Base-by-base conservation (phyloP, 441 rosid species). In the Sinapis alba region DNA sequence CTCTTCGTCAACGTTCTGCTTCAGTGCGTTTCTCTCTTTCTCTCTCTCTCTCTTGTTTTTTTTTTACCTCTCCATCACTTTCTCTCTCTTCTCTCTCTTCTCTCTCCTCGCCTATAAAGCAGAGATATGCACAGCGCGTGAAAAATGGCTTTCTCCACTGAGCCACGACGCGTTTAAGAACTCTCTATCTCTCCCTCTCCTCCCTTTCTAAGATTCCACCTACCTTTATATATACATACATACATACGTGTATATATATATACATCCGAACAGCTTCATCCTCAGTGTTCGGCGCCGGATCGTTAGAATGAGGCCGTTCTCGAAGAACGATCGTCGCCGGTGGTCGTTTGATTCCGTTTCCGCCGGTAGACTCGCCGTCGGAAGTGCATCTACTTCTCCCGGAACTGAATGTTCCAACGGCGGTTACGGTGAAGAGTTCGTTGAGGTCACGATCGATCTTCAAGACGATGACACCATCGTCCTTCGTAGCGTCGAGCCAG, bases 321-420 rank as follows among this genome's bases (percentile, higher is more conserved):
- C 88, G 0, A 85, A 61, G 61, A 89, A 92, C 74, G 94, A 84
- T 63, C 92, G 99, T 41, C 93, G 99, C 65, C 92, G 99, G 0
- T 94, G 97, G 97, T 89, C 89, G 20, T 88, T 97, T 3, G 97
- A 88, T 62, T 68, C 88, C 4, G 83, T 92, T 57, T 84, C 93
- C 45, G 83, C 78, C 12, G 83, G 76, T 18, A 74, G 19, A 79
- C 73, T 13, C 62, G 59, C 75, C 7, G 32, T 57, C 1, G 56
- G 81, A 6, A 89, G 98, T 64, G 81, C 83, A 1, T 84, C 81
- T 0, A 78, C 86, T 0, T 88, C 98, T 7, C 98, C 98, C 0
- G 88, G 82, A 9, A 85, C 86, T n/a, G 90, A 85, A n/a, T 79
- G 19, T 4, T 80, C 86, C 51, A 79, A 78, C 75, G 80, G 81